Evolutionary conservation across 2,329 filamentous ascomycete genomes (phyloP).

Genomic region (Fusarium sp.): DNA sequence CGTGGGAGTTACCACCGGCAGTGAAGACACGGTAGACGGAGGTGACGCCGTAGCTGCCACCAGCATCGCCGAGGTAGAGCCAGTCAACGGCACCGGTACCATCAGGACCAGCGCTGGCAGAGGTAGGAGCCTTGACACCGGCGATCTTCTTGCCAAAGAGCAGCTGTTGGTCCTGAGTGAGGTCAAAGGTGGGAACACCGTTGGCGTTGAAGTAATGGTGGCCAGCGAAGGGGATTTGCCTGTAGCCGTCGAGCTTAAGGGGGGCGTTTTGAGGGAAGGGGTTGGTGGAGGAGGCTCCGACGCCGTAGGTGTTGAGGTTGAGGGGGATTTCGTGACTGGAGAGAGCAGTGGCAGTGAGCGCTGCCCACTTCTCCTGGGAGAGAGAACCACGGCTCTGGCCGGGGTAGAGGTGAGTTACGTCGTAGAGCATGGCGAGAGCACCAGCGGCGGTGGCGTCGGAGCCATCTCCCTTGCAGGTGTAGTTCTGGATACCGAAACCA

Average conservation of each 20-base stretch:
- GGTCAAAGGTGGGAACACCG: conserved; percentile 69
- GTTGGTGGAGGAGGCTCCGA: conserved; percentile 56
- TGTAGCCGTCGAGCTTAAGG: conserved; percentile 52
- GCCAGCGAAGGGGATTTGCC: conserved; percentile 61
- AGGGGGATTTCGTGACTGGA: conserved; percentile 59
- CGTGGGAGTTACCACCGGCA: conserved; percentile 60
- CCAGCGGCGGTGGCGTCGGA: conserved; percentile 57
- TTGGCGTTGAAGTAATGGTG: conserved; percentile 74
- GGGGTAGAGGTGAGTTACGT: conserved; percentile 65
- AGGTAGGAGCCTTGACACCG: conserved; percentile 62
- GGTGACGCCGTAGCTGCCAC: conserved; percentile 52
- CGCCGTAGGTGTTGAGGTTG: conserved; percentile 53
- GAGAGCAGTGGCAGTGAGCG: conserved; percentile 56
- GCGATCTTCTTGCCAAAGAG: conserved; percentile 62
- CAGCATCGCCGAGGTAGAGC: conserved; percentile 61
- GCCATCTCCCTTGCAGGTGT: conserved; percentile 64
- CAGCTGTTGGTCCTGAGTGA: conserved; percentile 54
- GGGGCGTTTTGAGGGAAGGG: conserved; percentile 58
- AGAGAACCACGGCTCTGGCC: conserved; percentile 54
- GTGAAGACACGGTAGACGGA: conserved; percentile 67
- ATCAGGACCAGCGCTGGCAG: conserved; percentile 59
- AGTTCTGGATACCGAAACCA: conserved; percentile 77
- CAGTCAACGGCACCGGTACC: conserved; percentile 66
- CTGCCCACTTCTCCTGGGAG: conserved; percentile 51
- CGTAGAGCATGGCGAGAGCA: conserved; percentile 71